Conservation (phyloP, 2,329 filamentous ascomycete genomes). For the Alternaria conjuncta region DNA sequence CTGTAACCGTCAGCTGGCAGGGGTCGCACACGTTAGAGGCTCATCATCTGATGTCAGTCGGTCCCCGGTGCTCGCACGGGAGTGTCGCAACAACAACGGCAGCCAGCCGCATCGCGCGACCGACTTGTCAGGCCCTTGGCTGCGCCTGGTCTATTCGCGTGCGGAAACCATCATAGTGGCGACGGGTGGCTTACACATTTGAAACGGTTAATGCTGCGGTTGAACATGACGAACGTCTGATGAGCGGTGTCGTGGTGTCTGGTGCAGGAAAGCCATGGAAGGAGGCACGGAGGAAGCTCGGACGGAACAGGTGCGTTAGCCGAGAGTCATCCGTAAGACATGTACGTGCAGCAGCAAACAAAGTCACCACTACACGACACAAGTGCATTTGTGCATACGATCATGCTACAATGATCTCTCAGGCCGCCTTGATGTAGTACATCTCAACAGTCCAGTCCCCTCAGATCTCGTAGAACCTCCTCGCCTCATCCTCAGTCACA, state of each 20-base stretch:
- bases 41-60: constrained; percentile 4
- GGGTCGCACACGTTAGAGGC: constrained; percentile 12
- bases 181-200: background rate
- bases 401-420: background rate
- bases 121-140: background rate
- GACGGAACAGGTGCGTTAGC: background rate
- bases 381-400: background rate
- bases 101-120: constrained; percentile 10
- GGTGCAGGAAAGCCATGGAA: background rate
- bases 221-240: background rate
- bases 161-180: background rate
- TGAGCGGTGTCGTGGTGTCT: background rate
- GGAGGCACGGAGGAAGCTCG: background rate
- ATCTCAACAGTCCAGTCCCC: background rate
- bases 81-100: constrained; percentile 7
- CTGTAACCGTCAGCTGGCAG: constrained; percentile 21
- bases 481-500: constrained; percentile 74
- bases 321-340: background rate
- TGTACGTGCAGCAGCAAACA: background rate
- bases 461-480: constrained; percentile 39
- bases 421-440: background rate
- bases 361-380: background rate
- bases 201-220: background rate
- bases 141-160: background rate
- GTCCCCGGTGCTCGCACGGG: background rate